Percentiles rank a stretch among this genome's conserved stretches.
These are phyloP conservation scores for Globisporangium megalacanthum DNA, from an alignment of 352 stramenopile species.

Conservation along the genomic window DNA sequence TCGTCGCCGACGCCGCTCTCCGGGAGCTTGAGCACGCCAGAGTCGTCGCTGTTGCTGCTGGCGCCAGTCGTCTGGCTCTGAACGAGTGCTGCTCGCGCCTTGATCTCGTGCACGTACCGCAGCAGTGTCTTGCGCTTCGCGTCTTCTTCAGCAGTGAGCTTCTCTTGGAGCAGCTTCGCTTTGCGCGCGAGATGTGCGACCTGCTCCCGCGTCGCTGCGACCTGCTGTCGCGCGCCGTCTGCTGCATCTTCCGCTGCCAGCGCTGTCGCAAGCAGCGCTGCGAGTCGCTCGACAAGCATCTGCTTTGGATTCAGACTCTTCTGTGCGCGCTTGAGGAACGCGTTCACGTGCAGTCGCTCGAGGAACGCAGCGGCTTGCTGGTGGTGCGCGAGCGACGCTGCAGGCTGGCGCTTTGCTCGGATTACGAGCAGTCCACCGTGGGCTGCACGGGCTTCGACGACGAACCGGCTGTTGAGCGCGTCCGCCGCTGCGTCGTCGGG, in stretches of 20 bases:
- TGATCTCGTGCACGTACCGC: conserved; percentile 93
- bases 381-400: conserved; percentile 42
- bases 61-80: conserved; percentile 8
- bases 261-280: conserved; percentile 69
- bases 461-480: conserved; percentile 73
- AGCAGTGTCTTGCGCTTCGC: conserved; percentile 94
- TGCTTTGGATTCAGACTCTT: conserved; percentile 93
- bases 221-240: conserved; percentile 40
- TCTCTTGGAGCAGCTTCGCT: conserved; percentile 71
- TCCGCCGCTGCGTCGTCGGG: conserved; percentile 56
- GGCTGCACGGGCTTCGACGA: conserved; percentile 75
- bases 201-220: conserved; percentile 66
- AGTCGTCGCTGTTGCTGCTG: conserved; percentile 8
- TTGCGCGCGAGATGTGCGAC: conserved; percentile 77
- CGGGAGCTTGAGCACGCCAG: conserved; percentile 63
- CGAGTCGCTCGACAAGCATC: conserved; percentile 87
- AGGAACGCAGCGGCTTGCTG: conserved; percentile 84
- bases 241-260: conserved; percentile 71
- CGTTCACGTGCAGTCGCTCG: conserved; percentile 86
- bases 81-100: conserved; percentile 45
- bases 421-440: conserved; percentile 87
- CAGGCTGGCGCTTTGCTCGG: conserved; percentile 88
- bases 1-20: conserved; percentile 93
- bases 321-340: conserved; percentile 91
- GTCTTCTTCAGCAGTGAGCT: conserved; percentile 90